Conservation (phyloP, 306 rosid species). For the Senna tora region DNA sequence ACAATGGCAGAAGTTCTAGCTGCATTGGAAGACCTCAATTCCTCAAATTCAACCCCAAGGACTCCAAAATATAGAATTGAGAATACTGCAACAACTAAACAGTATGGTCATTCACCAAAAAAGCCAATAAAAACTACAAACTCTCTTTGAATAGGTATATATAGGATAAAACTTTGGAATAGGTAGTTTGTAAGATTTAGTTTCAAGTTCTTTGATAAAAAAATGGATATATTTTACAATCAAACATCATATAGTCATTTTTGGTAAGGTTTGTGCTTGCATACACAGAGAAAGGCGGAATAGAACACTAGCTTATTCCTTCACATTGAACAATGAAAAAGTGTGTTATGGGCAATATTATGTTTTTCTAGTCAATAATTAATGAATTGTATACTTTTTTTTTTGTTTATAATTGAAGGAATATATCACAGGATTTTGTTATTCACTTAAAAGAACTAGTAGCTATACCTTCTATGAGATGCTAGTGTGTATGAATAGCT, state of each 20-base stretch:
- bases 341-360: not conserved
- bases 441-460: no score
- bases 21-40: constrained; percentile 61
- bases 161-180: no score
- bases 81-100: constrained; percentile 37
- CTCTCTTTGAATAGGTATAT: not conserved
- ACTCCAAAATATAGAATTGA: constrained; percentile 40
- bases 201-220: no score
- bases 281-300: constrained; percentile 2
- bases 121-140: constrained; percentile 33
- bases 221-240: not conserved
- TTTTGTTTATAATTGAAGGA: constrained; percentile 9
- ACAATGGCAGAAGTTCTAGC: constrained; percentile 72
- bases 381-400: not conserved
- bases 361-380: not conserved
- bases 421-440: not conserved
- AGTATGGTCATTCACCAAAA: constrained; percentile 35
- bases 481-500: no score
- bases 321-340: constrained; percentile 1
- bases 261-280: not conserved
- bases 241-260: not conserved
- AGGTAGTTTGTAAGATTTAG: no score
- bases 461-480: no score
- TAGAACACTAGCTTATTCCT: constrained; percentile 2
- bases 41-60: constrained; percentile 47